Evolutionary conservation across 2,329 filamentous ascomycete genomes (phyloP), one percentile per base, ranked within the genome.

Genomic region (Aureobasidium sp.): DNA sequence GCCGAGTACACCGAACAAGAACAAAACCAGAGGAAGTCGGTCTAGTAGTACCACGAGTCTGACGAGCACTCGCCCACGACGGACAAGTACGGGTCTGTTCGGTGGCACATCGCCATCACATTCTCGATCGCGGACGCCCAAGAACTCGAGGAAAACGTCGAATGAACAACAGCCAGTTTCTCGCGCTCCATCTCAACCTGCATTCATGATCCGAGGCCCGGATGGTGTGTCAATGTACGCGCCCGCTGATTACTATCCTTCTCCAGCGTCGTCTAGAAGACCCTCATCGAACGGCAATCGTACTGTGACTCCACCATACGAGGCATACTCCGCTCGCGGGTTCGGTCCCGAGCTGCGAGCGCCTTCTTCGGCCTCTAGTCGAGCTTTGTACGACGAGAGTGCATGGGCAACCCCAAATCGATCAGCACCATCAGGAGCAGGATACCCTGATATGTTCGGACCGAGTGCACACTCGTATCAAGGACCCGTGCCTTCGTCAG

Each of bases 171-270:
- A 69, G 61, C 66, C 68, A 53, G 65, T 65, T 2, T 59, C 66
- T 51, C 66, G 67, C 45, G 49, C 65, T 50, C 62, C 5, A 62
- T 58, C 13, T 41, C 65, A 25, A 58, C 67, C 76, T 14, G 78
- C 79, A 66, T 77, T 80, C 69, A 66, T 81, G 66, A 69, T 82
- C 27, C 73, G 75, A 62, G 76, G 78, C 16, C 74, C 78, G 39
- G 78, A 81, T 67, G 78, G 80, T 58, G 71, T 75, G 61, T 72
- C 76, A 3, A 71, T 76, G 9, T 81, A 79, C 63, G 69, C 76
- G 5, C 51, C 71, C 16, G 62, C 64, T 11, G 68, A 68, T 58
- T 70, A 70, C 50, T 65, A 66, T 32, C 68, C 21, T 21, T 21
- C 67, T n/a, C 45, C 55, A 6, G 53, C 42, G 32, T 53, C 44